Base-by-base conservation (phyloP, 495 filamentous ascomycete genomes). In the Hyaloscypha variabilis region DNA sequence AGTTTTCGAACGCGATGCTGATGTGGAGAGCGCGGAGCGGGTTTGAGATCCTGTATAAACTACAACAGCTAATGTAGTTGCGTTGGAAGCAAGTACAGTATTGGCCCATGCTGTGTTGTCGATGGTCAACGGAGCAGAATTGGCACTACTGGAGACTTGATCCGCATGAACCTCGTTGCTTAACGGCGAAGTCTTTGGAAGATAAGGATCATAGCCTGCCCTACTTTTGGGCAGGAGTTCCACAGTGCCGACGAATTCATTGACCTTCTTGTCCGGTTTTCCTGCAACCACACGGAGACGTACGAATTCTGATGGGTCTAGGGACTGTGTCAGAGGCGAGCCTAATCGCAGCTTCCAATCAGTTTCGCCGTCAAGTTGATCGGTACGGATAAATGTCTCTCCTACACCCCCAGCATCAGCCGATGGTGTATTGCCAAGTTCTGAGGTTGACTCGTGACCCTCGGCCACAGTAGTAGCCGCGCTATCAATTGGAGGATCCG, bases 21-120 rank as follows among this genome's bases (percentile, higher is more conserved):
- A 92, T 6, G 96, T 99, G 2, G 95, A 98, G 58, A 99, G 82
- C 2, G 96, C 94, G 51, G 95, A 93, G 55, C 96, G 89, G 2
- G 96, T 99, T 76, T 99, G 92, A 2, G 91, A 88, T 2, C 96
- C 96, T 6, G 95, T 98, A 74, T 98, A 99, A 28, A 98, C 83
- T 54, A 99, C 90, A 1, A 91, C 91, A 5, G 94, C 94, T 24
- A 94, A 82, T 0, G 93, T 94, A 6, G 87, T 90, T 1, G 89
- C 93, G 73, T 94, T 95, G 3, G 92, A 96, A 2, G 96, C 96
- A 60, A 99, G 88, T 31, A 99, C 90, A 3, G 96, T 99, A 71
- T 98, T 99, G 19, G 94, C 93, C 96, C 96, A 99, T 3, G 96
- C 94, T 13, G 96, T 99, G 72, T 98, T 97, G 77, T 99, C 96